Percentiles rank a stretch among this genome's conserved stretches.
Conservation (phyloP, 495 filamentous ascomycete species). For the Penicillium soppii region DNA sequence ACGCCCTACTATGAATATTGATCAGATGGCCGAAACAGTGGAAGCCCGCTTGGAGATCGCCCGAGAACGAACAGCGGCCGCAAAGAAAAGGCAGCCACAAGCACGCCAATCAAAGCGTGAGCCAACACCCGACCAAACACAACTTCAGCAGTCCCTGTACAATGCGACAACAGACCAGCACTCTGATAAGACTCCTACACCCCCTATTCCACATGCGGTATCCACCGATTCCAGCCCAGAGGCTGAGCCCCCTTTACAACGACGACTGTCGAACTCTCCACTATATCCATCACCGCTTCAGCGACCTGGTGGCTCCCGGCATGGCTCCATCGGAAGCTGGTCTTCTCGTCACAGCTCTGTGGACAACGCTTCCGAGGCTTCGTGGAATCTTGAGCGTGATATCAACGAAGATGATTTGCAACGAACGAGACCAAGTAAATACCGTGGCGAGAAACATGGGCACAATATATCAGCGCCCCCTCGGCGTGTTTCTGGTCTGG, state of each 20-base stretch:
- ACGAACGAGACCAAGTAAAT: conserved; percentile 32
- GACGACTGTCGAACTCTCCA: conserved; percentile 24
- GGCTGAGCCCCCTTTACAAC: conserved; percentile 20
- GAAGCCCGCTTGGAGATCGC: conserved; percentile 23
- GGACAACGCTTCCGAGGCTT: conserved; percentile 39
- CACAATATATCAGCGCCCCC: conserved; percentile 41
- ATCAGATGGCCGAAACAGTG: conserved; percentile 25
- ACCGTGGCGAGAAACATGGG: conserved; percentile 24
- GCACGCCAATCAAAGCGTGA: conserved; percentile 24
- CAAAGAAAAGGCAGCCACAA: conserved; percentile 4
- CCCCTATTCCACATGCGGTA: conserved; percentile 36
- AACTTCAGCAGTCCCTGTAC: conserved; percentile 34
- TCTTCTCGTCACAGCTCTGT: conserved; percentile 26
- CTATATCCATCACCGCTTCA: conserved; percentile 37
- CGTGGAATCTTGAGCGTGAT: conserved; percentile 44
- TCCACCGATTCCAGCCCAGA: conserved; percentile 37
- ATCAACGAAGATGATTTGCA: conserved; percentile 41
- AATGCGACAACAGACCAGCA: conserved; percentile 26
- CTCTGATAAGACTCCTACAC: conserved; percentile 39
- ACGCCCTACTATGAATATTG: conserved; percentile 19
- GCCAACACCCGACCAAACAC: conserved; percentile 43
- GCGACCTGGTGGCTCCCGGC: conserved; percentile 17
- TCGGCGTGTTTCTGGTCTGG: conserved; percentile 40
- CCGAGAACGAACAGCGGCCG: conserved; percentile 18
- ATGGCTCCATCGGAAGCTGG: conserved; percentile 16